Evolutionary conservation across 2,329 filamentous ascomycete species (phyloP).

Genomic region (Colletotrichum australisinense): DNA sequence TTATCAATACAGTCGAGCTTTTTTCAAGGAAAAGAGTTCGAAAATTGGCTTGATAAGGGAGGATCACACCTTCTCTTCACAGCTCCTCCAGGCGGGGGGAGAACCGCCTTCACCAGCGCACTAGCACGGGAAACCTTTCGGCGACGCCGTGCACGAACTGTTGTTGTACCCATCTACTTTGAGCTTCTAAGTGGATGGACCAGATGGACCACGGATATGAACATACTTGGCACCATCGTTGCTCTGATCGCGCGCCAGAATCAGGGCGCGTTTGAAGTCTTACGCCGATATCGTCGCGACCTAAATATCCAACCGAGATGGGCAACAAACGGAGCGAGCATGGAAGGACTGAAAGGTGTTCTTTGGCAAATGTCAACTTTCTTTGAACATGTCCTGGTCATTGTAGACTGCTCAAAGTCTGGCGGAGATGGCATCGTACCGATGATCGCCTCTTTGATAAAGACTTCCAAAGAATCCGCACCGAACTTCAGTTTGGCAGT

Average conservation of each 20-base stretch:
- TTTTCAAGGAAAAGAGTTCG: neutral
- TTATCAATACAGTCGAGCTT: neutral
- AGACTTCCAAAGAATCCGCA: neutral
- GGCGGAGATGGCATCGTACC: fast-evolving
- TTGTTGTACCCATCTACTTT: neutral
- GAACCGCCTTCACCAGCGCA: neutral
- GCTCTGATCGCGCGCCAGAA: neutral
- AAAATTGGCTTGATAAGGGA: neutral
- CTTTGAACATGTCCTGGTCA: neutral
- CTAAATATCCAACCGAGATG: neutral
- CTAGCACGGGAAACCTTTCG: neutral
- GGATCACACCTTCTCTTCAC: neutral
- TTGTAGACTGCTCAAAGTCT: neutral
- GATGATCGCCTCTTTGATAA: too few relatives aligned
- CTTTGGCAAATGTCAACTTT: neutral
- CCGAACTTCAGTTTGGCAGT: neutral
- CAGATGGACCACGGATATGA: too few relatives aligned
- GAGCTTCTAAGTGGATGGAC: neutral
- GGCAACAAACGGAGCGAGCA: neutral
- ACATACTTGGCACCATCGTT: neutral
- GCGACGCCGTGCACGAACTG: neutral
- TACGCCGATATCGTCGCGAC: neutral
- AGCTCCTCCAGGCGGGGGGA: neutral
- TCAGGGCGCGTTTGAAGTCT: neutral
- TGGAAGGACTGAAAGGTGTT: neutral